A percentile compares a stretch with the other conserved stretches of the same genome.
phyloP scores from a whole-genome alignment of 179 eudicot genomes.

The Beta macrorhiza region DNA sequence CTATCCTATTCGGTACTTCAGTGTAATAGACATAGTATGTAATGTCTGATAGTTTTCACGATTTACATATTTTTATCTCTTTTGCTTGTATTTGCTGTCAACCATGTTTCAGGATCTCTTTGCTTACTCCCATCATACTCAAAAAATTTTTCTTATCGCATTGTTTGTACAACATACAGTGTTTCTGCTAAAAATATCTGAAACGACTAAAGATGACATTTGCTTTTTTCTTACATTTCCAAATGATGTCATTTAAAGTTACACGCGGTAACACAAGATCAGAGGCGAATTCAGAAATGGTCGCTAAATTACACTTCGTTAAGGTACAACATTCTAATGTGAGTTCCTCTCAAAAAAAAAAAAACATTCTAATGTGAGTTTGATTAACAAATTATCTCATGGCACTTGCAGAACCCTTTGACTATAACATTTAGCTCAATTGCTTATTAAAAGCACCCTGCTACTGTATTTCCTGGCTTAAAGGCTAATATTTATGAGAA shows the following conservation, averaged over 20 bases:
- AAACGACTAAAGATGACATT: background rate
- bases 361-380: too few species aligned
- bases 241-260: slow-evolving; percentile 32
- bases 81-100: slow-evolving; percentile 12
- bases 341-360: too few species aligned
- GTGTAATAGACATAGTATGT: background rate
- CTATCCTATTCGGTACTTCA: background rate
- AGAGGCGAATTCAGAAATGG: background rate
- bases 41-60: background rate
- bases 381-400: background rate
- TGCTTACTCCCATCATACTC: background rate
- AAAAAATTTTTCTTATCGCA: background rate
- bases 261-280: slow-evolving; percentile 24
- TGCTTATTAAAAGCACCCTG: background rate
- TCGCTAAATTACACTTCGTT: slow-evolving; percentile 17
- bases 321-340: background rate
- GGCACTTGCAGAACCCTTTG: slow-evolving; percentile 7
- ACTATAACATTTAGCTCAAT: slow-evolving; percentile 13
- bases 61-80: too few species aligned
- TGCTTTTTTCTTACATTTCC: slow-evolving; percentile 11
- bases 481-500: slow-evolving; percentile 1
- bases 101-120: background rate
- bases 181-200: background rate
- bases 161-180: slow-evolving; percentile 10
- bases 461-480: background rate